phyloP scores from a whole-genome alignment of 1,139 yeast species.

The Hemisphaericaspora lyxosophila region DNA sequence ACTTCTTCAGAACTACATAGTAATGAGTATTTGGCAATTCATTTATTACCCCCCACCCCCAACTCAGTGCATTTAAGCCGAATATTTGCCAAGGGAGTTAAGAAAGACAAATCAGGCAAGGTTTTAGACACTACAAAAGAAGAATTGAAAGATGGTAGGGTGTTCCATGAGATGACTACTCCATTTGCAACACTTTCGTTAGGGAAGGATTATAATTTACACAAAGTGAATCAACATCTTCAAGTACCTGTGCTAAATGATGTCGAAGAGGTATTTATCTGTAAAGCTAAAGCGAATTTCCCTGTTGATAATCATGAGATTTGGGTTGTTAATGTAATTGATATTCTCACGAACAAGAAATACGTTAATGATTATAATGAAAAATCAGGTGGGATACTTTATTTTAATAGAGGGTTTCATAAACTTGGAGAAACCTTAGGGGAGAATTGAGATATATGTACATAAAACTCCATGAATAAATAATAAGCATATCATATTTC shows the following conservation, averaged over 20 bases:
- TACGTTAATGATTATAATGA: constrained; percentile 11
- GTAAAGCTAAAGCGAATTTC: constrained; percentile 55
- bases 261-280: constrained; percentile 64
- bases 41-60: constrained; percentile 61
- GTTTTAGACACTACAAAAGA: constrained; percentile 14
- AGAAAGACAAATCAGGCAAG: constrained; percentile 19
- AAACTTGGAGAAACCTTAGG: constrained; percentile 45
- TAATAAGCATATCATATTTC: not conserved
- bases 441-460: constrained; percentile 12
- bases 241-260: constrained; percentile 58
- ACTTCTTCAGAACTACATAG: constrained; percentile 67
- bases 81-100: constrained; percentile 60
- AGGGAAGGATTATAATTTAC: constrained; percentile 9
- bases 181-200: constrained; percentile 43
- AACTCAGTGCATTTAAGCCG: constrained; percentile 55
- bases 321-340: constrained; percentile 73
- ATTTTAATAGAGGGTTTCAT: constrained; percentile 63
- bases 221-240: constrained; percentile 23
- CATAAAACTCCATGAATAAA: not conserved
- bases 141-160: constrained; percentile 34
- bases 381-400: constrained; percentile 60
- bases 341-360: constrained; percentile 33
- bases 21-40: constrained; percentile 61
- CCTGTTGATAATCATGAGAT: constrained; percentile 79
- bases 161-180: constrained; percentile 47